A percentile compares a stretch with the other conserved stretches of the same genome.
Evolutionary conservation across 2,329 filamentous ascomycete genomes (phyloP).

Genomic region (Grosmannia clavigera): DNA sequence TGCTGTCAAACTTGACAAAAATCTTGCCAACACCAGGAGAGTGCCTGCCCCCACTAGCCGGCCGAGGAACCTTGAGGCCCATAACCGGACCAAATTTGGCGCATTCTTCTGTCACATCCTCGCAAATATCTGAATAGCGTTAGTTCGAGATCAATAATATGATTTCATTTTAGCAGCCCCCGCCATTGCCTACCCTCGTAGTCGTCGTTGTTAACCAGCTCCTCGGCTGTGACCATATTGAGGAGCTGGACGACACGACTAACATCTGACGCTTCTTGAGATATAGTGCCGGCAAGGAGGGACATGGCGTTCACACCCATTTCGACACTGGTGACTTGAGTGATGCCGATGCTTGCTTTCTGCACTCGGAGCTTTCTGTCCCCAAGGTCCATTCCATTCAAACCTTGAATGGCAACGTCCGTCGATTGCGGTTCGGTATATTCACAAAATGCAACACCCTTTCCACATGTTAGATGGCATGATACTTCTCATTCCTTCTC

Average conservation of each 20-base stretch:
- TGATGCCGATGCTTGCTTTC: slow-evolving; percentile 83
- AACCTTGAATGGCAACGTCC: slow-evolving; percentile 73
- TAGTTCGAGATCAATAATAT: slow-evolving; percentile 16
- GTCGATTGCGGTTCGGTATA: slow-evolving; percentile 70
- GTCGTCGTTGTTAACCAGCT: slow-evolving; percentile 85
- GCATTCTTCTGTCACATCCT: slow-evolving; percentile 90
- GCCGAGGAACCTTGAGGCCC: slow-evolving; percentile 87
- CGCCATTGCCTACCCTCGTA: slow-evolving; percentile 61
- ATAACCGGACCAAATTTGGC: slow-evolving; percentile 75
- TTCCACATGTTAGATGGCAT: background rate
- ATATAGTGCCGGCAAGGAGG: slow-evolving; percentile 84
- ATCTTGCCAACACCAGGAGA: slow-evolving; percentile 93
- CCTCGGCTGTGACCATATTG: slow-evolving; percentile 97
- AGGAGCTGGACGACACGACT: slow-evolving; percentile 81
- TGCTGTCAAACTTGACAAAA: slow-evolving; percentile 80
- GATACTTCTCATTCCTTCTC: background rate
- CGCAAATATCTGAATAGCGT: slow-evolving; percentile 67
- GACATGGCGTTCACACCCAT: slow-evolving; percentile 98
- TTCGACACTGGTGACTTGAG: slow-evolving; percentile 84
- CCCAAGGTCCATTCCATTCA: slow-evolving; percentile 88
- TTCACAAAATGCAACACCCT: slow-evolving; percentile 96
- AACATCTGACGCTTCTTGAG: slow-evolving; percentile 59
- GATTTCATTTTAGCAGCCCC: background rate
- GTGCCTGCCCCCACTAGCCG: slow-evolving; percentile 69
- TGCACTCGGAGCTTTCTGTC: slow-evolving; percentile 75